A percentile compares a stretch with the other conserved stretches of the same genome.
phyloP scores from a whole-genome alignment of 495 filamentous ascomycete genomes.

The Penicillium malachiteum region DNA sequence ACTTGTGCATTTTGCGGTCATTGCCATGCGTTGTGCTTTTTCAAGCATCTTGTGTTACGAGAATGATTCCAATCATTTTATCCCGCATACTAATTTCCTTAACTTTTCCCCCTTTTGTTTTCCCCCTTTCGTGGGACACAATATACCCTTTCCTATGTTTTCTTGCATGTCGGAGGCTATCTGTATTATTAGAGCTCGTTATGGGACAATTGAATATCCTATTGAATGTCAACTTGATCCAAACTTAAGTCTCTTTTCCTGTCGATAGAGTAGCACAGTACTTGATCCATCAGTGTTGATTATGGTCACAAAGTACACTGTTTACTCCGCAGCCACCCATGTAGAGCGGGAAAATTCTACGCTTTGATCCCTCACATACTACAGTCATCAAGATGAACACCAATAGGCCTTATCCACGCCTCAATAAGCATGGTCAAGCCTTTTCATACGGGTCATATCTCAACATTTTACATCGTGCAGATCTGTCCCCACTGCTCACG shows the following conservation, averaged over 20 bases:
- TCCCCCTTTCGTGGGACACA: not conserved
- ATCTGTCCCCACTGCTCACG: conserved; percentile 1
- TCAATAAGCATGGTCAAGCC: not conserved
- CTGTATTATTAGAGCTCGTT: not conserved
- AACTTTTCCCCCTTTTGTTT: not conserved
- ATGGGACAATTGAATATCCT: too few relatives aligned
- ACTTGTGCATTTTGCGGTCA: not conserved
- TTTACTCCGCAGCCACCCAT: too few relatives aligned
- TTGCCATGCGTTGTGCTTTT: not conserved
- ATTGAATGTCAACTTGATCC: too few relatives aligned
- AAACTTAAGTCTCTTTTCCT: too few relatives aligned
- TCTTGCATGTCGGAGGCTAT: not conserved
- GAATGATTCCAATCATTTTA: not conserved
- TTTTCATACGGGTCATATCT: not conserved
- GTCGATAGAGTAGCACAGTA: too few relatives aligned
- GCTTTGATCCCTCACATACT: too few relatives aligned
- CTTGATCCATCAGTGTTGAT: too few relatives aligned
- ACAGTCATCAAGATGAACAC: too few relatives aligned
- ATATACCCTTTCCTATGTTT: conserved; percentile 10
- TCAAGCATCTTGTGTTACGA: not conserved
- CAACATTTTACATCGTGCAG: conserved; percentile 1
- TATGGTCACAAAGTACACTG: too few relatives aligned
- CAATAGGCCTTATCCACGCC: not conserved
- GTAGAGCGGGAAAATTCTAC: too few relatives aligned
- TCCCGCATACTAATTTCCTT: conserved; percentile 1